A percentile compares a stretch with the other conserved stretches of the same genome.
Evolutionary conservation across 1,284 basidiomycete genomes (phyloP).

Genomic region (Tilletiopsis washingtonensis): DNA sequence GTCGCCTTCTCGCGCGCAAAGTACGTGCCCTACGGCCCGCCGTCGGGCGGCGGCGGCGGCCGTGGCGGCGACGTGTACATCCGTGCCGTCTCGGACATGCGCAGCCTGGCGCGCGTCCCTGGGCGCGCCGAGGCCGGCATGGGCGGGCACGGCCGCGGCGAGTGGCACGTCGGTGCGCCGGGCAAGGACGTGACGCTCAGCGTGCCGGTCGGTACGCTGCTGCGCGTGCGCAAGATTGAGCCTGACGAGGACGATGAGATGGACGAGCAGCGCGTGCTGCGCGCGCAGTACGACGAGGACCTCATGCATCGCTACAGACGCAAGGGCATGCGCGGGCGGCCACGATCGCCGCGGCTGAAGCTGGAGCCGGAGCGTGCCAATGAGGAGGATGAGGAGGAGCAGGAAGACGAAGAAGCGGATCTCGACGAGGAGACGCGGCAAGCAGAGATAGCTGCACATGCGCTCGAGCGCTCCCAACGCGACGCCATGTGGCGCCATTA

Average conservation of each 20-base stretch:
- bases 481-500: constrained; percentile 44
- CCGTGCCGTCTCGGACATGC: constrained; percentile 24
- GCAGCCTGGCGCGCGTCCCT: constrained; percentile 33
- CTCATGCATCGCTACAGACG: constrained; percentile 9
- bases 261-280: not conserved
- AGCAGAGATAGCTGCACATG: not conserved
- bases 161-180: constrained; percentile 31
- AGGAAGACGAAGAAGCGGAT: constrained; percentile 16
- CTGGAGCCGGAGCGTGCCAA: no score
- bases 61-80: constrained; percentile 39
- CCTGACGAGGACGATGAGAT: constrained; percentile 19
- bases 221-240: constrained; percentile 20
- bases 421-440: not conserved
- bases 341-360: no score
- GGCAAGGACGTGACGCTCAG: constrained; percentile 31
- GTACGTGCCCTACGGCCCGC: constrained; percentile 42
- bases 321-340: not conserved
- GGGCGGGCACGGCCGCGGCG: constrained; percentile 40
- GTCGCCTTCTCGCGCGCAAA: constrained; percentile 45
- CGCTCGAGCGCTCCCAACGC: constrained; percentile 7
- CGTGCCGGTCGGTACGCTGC: constrained; percentile 45
- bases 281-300: constrained; percentile 24
- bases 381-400: constrained; percentile 5
- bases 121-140: constrained; percentile 25
- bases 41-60: constrained; percentile 43